These are phyloP conservation scores for Starmerella scarabaei DNA, from an alignment of 805 yeast species.

Conservation along the genomic window DNA sequence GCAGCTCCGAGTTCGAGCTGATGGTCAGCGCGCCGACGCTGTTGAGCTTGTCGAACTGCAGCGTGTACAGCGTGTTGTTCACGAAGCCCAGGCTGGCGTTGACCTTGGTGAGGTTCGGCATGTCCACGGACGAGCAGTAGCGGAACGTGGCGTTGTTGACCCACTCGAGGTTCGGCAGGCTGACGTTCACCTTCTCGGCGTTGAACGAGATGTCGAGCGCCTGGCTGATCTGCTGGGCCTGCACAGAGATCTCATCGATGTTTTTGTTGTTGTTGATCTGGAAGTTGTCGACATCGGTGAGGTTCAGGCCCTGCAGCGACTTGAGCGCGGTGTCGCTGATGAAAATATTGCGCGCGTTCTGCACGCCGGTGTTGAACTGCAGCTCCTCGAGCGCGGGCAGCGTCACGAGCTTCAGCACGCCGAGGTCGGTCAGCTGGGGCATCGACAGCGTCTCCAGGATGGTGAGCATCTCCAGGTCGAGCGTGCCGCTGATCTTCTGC, in stretches of 20 bases:
- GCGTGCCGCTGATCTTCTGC: slow-evolving; percentile 57
- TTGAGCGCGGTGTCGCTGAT: slow-evolving; percentile 33
- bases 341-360: slow-evolving; percentile 55
- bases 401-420: slow-evolving; percentile 65
- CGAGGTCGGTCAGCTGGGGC: slow-evolving; percentile 71
- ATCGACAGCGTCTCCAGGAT: slow-evolving; percentile 53
- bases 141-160: slow-evolving; percentile 84
- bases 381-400: slow-evolving; percentile 69
- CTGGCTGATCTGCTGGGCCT: slow-evolving; percentile 59
- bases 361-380: slow-evolving; percentile 57
- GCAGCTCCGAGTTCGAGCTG: slow-evolving; percentile 59
- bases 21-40: slow-evolving; percentile 63
- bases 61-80: slow-evolving; percentile 43
- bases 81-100: slow-evolving; percentile 75
- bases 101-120: slow-evolving; percentile 53
- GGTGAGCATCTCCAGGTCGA: slow-evolving; percentile 52
- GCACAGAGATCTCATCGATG: slow-evolving; percentile 51
- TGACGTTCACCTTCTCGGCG: slow-evolving; percentile 57
- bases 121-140: slow-evolving; percentile 60
- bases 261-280: slow-evolving; percentile 83
- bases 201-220: slow-evolving; percentile 72
- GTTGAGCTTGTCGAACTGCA: slow-evolving; percentile 36
- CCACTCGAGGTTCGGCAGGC: slow-evolving; percentile 45
- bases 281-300: slow-evolving; percentile 28
- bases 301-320: slow-evolving; percentile 31